These are phyloP conservation scores for Cichorium intybus DNA, from an alignment of 140 eudicot species.

Conservation along the genomic window DNA sequence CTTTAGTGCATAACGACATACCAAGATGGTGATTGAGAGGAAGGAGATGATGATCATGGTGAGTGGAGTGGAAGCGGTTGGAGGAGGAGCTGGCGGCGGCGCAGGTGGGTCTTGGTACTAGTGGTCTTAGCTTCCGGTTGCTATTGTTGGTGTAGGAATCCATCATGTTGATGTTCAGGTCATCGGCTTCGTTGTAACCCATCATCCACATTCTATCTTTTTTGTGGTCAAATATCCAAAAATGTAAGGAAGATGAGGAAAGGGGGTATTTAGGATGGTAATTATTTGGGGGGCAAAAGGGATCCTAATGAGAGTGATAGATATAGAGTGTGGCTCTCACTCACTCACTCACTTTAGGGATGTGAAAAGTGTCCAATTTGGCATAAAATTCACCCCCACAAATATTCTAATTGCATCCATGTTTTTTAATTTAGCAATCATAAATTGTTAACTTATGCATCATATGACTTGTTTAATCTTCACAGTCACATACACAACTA, in stretches of 20 bases:
- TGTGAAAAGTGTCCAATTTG: conserved; percentile 23
- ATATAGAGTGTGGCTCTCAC: conserved; percentile 26
- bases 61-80: conserved; percentile 37
- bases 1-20: neutral
- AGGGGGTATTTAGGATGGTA: conserved; percentile 22
- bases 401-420: neutral
- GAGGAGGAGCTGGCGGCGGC: conserved; percentile 24
- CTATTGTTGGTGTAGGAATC: conserved; percentile 43
- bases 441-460: too few relatives aligned
- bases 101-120: conserved; percentile 44
- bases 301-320: conserved; percentile 29
- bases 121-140: conserved; percentile 55
- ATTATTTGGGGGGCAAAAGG: conserved; percentile 37
- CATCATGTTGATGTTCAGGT: conserved; percentile 36
- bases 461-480: neutral
- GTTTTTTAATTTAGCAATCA: too few relatives aligned
- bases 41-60: conserved; percentile 30
- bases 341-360: conserved; percentile 20
- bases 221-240: conserved; percentile 11
- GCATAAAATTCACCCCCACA: neutral
- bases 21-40: conserved; percentile 60
- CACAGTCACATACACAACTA: too few relatives aligned
- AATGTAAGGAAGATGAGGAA: conserved; percentile 21
- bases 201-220: conserved; percentile 65
- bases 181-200: conserved; percentile 60